A percentile compares a stretch with the other conserved stretches of the same genome.
phyloP scores from a whole-genome alignment of 805 yeast genomes.

The Kuraishia hungarica region DNA sequence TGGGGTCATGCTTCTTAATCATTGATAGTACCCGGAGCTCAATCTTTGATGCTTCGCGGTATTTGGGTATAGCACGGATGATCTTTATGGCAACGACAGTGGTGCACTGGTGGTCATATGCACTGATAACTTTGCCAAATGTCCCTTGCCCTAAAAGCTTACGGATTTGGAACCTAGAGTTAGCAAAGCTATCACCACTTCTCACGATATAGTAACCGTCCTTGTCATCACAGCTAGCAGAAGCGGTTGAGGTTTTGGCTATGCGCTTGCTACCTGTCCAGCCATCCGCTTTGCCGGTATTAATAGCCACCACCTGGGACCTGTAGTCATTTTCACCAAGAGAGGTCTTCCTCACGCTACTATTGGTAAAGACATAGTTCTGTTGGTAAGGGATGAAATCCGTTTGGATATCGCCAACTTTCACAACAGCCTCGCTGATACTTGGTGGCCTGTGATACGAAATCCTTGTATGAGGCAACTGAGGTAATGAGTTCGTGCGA shows the following conservation, averaged over 20 bases:
- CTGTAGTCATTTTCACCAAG: conserved; percentile 13
- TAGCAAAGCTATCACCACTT: conserved; percentile 56
- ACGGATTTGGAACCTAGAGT: conserved; percentile 56
- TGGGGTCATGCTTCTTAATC: conserved; percentile 61
- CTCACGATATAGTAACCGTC: conserved; percentile 69
- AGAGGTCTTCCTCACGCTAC: conserved; percentile 13
- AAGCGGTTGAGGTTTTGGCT: background rate
- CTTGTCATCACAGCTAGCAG: conserved; percentile 42
- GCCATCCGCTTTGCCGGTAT: conserved; percentile 9
- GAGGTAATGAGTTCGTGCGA: conserved; percentile 47
- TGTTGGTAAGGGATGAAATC: conserved; percentile 20
- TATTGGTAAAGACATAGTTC: conserved; percentile 20
- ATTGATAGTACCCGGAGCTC: conserved; percentile 80
- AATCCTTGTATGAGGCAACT: conserved; percentile 38
- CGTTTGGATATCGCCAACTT: conserved; percentile 34
- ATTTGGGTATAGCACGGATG: conserved; percentile 86
- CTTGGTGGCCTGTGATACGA: conserved; percentile 24
- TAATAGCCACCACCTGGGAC: conserved; percentile 7
- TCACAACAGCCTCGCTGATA: conserved; percentile 24
- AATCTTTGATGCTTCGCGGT: conserved; percentile 90
- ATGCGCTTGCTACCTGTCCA: conserved; percentile 9
- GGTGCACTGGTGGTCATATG: conserved; percentile 56
- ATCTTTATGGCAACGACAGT: conserved; percentile 82
- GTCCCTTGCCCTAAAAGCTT: conserved; percentile 85
- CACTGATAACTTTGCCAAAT: conserved; percentile 82